Evolutionary conservation across 306 rosid genomes (phyloP).

Genomic region (Hippophae tibetana): DNA sequence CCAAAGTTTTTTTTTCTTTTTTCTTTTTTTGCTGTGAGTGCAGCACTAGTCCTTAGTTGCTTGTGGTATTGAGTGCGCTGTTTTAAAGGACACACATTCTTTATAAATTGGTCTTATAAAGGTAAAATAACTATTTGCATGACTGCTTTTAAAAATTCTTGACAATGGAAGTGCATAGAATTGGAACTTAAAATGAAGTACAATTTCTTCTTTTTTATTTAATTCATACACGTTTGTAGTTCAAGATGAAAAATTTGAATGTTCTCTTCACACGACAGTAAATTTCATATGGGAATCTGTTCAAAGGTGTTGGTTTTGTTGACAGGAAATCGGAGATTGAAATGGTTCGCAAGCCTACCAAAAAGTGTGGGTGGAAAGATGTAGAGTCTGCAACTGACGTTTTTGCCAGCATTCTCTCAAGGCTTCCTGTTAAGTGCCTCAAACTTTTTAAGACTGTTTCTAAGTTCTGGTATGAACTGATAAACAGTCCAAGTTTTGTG

Average conservation of each 20-base stretch:
- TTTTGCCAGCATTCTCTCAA: slow-evolving; percentile 9
- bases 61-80: too few species aligned
- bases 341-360: slow-evolving; percentile 3
- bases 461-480: slow-evolving; percentile 10
- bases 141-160: too few species aligned
- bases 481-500: slow-evolving; percentile 10
- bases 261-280: slow-evolving; percentile 13
- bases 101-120: too few species aligned
- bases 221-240: background rate
- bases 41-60: too few species aligned
- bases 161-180: too few species aligned
- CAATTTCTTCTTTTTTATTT: too few species aligned
- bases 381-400: slow-evolving; percentile 16
- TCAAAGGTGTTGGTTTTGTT: slow-evolving; percentile 13
- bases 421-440: slow-evolving; percentile 17
- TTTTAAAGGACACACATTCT: too few species aligned
- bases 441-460: slow-evolving; percentile 7
- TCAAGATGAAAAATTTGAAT: background rate
- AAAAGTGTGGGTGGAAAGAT: slow-evolving; percentile 1
- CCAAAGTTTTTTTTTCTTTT: too few species aligned
- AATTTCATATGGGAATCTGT: slow-evolving; percentile 2
- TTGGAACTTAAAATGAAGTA: too few species aligned
- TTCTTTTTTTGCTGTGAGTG: too few species aligned
- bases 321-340: background rate
- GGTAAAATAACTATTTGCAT: too few species aligned